Conservation (phyloP, 768 basidiomycete species). For the Lyophyllum decastes region DNA sequence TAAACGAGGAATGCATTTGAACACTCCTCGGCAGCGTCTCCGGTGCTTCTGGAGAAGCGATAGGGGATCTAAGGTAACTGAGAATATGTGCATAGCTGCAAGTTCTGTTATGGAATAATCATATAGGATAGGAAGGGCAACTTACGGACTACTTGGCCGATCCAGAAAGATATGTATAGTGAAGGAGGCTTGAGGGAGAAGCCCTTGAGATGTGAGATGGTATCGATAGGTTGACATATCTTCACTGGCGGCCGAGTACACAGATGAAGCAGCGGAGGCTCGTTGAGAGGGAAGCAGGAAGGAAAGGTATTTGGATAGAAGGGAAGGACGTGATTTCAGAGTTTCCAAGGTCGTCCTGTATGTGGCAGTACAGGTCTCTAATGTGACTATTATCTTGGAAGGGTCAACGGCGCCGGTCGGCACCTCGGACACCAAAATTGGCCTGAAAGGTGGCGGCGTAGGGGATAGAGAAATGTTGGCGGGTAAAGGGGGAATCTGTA, state of each 20-base stretch:
- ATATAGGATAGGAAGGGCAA: constrained; percentile 11
- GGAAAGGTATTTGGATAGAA: constrained; percentile 59
- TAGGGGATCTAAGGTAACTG: constrained; percentile 65
- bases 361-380: constrained; percentile 73
- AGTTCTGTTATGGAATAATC: not conserved
- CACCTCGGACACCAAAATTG: constrained; percentile 63
- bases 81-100: constrained; percentile 72
- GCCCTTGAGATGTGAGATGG: constrained; percentile 63
- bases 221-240: constrained; percentile 58
- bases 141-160: constrained; percentile 78
- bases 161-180: constrained; percentile 77
- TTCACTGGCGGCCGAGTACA: constrained; percentile 55
- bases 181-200: constrained; percentile 45
- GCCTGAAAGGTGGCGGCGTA: constrained; percentile 57
- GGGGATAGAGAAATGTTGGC: constrained; percentile 43
- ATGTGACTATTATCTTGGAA: constrained; percentile 62
- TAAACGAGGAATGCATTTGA: constrained; percentile 45
- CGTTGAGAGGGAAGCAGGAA: constrained; percentile 40
- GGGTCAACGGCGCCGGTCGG: constrained; percentile 53
- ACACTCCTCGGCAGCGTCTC: constrained; percentile 62
- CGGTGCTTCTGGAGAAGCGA: constrained; percentile 43
- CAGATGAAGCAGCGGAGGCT: constrained; percentile 51
- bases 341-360: constrained; percentile 69
- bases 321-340: constrained; percentile 67
- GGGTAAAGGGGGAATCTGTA: constrained; percentile 53